Conservation (phyloP, 2,329 filamentous ascomycete species). For the Sphaerulina vaccinii region DNA sequence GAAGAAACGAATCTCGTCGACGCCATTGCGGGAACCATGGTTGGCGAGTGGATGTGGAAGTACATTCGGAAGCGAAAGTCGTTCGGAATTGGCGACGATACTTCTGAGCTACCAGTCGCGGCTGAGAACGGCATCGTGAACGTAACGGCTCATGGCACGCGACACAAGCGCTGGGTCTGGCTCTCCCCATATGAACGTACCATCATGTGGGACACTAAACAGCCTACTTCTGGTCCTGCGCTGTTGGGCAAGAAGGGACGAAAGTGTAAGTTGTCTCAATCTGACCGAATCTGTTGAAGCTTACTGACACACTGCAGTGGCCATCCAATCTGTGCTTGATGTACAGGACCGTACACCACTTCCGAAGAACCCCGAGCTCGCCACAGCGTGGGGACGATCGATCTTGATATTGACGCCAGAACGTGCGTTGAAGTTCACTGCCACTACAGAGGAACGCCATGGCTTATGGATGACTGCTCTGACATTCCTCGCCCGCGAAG, state of each 20-base stretch:
- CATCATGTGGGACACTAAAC: constrained; percentile 98
- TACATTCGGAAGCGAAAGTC: constrained; percentile 85
- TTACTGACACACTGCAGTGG: constrained; percentile 58
- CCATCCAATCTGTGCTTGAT: constrained; percentile 93
- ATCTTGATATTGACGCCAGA: constrained; percentile 93
- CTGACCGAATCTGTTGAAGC: neutral
- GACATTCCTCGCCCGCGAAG: constrained; percentile 90
- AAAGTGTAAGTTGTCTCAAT: constrained; percentile 68
- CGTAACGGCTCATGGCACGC: constrained; percentile 61
- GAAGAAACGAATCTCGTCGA: constrained; percentile 72
- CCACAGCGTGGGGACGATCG: constrained; percentile 73
- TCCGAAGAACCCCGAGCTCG: constrained; percentile 59
- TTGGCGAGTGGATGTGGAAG: constrained; percentile 96
- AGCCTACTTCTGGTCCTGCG: constrained; percentile 82
- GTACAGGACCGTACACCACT: constrained; percentile 90
- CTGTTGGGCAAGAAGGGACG: constrained; percentile 91
- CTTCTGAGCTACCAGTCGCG: constrained; percentile 48
- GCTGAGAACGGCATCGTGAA: constrained; percentile 63
- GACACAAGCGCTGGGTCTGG: constrained; percentile 98
- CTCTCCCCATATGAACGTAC: constrained; percentile 92
- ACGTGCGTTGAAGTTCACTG: constrained; percentile 92
- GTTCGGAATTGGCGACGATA: constrained; percentile 69
- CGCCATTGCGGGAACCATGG: constrained; percentile 97
- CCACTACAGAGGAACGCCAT: constrained; percentile 77
- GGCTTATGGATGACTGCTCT: constrained; percentile 93